Conservation (phyloP, 1,284 basidiomycete genomes). For the Ganoderma sinense region DNA sequence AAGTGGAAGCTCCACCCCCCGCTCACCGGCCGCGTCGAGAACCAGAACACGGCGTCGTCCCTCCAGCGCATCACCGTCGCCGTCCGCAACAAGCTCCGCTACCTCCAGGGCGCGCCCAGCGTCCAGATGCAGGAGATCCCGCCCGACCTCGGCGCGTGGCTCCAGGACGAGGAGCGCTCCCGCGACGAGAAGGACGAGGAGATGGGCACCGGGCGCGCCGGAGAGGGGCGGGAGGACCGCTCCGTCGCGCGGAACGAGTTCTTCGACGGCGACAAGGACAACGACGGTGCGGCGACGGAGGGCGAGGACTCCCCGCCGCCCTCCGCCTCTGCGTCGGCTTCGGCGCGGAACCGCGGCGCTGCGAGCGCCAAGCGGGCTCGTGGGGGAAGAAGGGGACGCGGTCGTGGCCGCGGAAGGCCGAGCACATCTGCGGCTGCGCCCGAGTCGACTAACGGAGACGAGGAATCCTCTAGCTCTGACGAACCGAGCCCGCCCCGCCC, state of each 20-base stretch:
- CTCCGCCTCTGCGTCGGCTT: slow-evolving; percentile 11
- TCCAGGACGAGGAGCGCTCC: slow-evolving; percentile 80
- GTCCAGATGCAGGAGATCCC: slow-evolving; percentile 98
- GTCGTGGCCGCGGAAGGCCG: slow-evolving; percentile 26
- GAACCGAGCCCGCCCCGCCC: slow-evolving; percentile 25
- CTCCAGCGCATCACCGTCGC: slow-evolving; percentile 88
- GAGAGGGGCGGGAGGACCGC: slow-evolving; percentile 62
- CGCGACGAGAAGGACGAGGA: slow-evolving; percentile 79
- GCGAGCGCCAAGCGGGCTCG: slow-evolving; percentile 23
- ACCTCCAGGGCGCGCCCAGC: slow-evolving; percentile 94
- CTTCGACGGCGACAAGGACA: slow-evolving; percentile 76
- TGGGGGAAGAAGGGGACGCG: slow-evolving; percentile 29
- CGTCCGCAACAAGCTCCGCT: slow-evolving; percentile 91
- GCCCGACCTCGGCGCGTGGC: slow-evolving; percentile 84
- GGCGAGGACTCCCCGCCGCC: slow-evolving; percentile 20
- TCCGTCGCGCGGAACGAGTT: slow-evolving; percentile 69
- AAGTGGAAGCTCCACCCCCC: slow-evolving; percentile 94
- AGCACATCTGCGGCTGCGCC: slow-evolving; percentile 21
- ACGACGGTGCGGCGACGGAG: slow-evolving; percentile 28
- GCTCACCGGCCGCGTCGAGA: slow-evolving; percentile 90
- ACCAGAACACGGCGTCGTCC: slow-evolving; percentile 86
- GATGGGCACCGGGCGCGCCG: slow-evolving; percentile 60
- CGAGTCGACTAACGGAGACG: slow-evolving; percentile 24
- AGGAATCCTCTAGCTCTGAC: slow-evolving; percentile 30
- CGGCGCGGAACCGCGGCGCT: slow-evolving; percentile 13